Conservation (phyloP, 352 stramenopile species). For the Elongisporangium undulatum region DNA sequence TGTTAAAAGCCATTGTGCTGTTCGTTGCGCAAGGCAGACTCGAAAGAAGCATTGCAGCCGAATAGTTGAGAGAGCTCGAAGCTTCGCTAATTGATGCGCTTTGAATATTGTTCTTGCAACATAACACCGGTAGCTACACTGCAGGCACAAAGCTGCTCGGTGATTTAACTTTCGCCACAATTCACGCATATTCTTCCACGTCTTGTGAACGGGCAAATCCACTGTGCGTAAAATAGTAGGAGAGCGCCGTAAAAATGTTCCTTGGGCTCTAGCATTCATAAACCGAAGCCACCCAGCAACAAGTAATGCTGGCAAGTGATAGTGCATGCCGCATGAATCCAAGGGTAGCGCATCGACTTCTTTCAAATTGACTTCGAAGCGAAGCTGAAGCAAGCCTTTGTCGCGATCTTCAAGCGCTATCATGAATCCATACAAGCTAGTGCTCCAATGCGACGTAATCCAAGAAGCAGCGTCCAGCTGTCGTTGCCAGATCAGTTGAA, state of each 20-base stretch:
- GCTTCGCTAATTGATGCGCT: slow-evolving; percentile 13
- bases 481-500: slow-evolving; percentile 23
- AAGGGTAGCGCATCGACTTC: slow-evolving; percentile 31
- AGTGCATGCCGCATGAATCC: slow-evolving; percentile 29
- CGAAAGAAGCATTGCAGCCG: slow-evolving; percentile 45
- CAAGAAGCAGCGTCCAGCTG: slow-evolving; percentile 38
- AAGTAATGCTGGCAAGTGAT: slow-evolving; percentile 27
- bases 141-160: slow-evolving; percentile 22
- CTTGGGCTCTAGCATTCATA: slow-evolving; percentile 12
- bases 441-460: slow-evolving; percentile 15
- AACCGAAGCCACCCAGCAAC: slow-evolving; percentile 42
- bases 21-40: slow-evolving; percentile 25
- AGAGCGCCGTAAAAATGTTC: slow-evolving; percentile 33
- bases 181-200: slow-evolving; percentile 10
- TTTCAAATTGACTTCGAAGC: neutral
- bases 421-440: slow-evolving; percentile 4
- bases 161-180: slow-evolving; percentile 21
- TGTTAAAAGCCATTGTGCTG: slow-evolving; percentile 17
- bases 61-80: slow-evolving; percentile 15
- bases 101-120: slow-evolving; percentile 19
- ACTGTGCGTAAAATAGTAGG: slow-evolving; percentile 27
- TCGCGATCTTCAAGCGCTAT: slow-evolving; percentile 1
- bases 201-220: slow-evolving; percentile 32
- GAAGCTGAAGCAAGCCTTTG: neutral
- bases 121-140: slow-evolving; percentile 27